Evolutionary conservation across 805 yeast genomes (phyloP).

Genomic region (Cyberlindnera petersonii): DNA sequence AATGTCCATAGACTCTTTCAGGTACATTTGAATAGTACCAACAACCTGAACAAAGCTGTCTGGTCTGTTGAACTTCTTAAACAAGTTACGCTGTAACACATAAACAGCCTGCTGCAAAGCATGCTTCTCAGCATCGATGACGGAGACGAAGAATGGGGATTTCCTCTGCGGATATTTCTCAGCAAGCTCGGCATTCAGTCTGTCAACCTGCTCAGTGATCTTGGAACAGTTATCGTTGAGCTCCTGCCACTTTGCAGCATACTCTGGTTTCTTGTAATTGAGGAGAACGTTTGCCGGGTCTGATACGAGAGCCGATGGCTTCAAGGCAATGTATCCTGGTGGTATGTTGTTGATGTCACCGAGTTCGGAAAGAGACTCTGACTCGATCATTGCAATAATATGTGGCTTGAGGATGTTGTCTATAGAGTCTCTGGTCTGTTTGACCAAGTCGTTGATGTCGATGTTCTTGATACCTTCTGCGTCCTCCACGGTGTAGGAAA

Average conservation of each 20-base stretch:
- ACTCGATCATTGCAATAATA: slow-evolving; percentile 53
- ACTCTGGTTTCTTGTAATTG: slow-evolving; percentile 53
- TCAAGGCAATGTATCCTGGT: slow-evolving; percentile 88
- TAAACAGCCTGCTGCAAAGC: slow-evolving; percentile 90
- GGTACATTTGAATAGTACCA: slow-evolving; percentile 92
- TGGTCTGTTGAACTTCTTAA: slow-evolving; percentile 62
- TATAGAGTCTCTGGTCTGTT: slow-evolving; percentile 63
- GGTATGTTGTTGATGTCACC: slow-evolving; percentile 64
- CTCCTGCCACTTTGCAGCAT: slow-evolving; percentile 47
- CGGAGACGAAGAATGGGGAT: slow-evolving; percentile 70
- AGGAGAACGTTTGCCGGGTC: slow-evolving; percentile 72
- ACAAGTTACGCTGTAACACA: slow-evolving; percentile 78
- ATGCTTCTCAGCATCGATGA: slow-evolving; percentile 88
- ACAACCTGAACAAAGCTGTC: slow-evolving; percentile 60
- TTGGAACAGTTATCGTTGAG: slow-evolving; percentile 63
- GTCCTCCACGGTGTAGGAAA: slow-evolving; percentile 90
- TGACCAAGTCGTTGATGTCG: slow-evolving; percentile 55
- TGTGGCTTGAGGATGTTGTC: slow-evolving; percentile 67
- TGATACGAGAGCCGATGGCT: slow-evolving; percentile 84
- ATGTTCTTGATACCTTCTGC: slow-evolving; percentile 70
- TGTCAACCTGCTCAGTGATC: slow-evolving; percentile 54
- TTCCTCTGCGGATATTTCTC: slow-evolving; percentile 56
- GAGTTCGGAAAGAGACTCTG: too few species aligned
- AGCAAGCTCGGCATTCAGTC: slow-evolving; percentile 48
- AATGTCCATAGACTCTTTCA: slow-evolving; percentile 63